Evolutionary conservation across 306 rosid genomes (phyloP).

Genomic region (Quercus dentata): DNA sequence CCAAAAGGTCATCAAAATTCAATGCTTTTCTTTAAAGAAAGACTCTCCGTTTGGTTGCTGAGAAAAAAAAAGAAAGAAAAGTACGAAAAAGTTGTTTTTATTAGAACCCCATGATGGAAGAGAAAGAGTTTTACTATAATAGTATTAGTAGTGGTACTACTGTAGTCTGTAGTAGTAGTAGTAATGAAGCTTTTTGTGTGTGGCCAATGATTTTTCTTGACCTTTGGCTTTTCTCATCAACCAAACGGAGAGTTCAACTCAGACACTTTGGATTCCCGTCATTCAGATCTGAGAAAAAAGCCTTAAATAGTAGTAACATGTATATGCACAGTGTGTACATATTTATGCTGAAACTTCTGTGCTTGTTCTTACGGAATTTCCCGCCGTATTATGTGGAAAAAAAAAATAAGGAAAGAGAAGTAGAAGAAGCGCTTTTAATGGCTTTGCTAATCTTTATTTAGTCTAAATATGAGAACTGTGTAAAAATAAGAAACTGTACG

Average conservation of each 20-base stretch:
- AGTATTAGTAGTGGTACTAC: neutral
- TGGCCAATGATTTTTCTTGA: neutral
- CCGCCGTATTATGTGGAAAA: neutral
- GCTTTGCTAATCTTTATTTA: neutral
- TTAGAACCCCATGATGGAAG: neutral
- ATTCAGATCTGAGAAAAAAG: neutral
- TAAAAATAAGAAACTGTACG: neutral
- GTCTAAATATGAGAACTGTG: no score
- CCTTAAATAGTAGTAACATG: no score
- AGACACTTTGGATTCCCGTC: neutral
- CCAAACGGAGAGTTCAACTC: neutral
- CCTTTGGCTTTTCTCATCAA: neutral
- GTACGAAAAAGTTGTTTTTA: neutral
- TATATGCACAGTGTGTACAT: no score
- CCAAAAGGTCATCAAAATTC: slow-evolving; percentile 49
- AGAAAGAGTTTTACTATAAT: neutral
- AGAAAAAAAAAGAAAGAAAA: slow-evolving; percentile 9
- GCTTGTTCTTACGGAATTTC: neutral
- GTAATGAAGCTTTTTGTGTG: neutral
- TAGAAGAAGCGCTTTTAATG: neutral
- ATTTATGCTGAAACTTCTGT: neutral
- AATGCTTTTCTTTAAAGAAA: neutral
- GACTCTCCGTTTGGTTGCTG: slow-evolving; percentile 3
- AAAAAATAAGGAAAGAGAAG: neutral
- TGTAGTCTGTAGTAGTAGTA: no score